Evolutionary conservation across 345 rosid species (phyloP).

Genomic region (Pelargonium nanum): DNA sequence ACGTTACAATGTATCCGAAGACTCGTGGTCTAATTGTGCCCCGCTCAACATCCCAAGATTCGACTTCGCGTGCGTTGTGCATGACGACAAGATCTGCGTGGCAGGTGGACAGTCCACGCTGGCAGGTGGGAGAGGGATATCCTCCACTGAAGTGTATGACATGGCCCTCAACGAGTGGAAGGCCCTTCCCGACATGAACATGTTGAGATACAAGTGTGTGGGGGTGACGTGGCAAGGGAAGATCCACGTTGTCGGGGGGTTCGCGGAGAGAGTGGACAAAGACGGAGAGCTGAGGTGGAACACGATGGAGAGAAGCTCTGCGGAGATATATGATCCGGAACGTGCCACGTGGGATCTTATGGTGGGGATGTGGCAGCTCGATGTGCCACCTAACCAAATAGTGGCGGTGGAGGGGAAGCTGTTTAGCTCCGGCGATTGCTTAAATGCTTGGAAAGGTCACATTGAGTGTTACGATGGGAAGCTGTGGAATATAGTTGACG

Average conservation of each 20-base stretch:
- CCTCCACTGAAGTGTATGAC: slow-evolving; percentile 31
- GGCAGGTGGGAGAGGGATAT: slow-evolving; percentile 17
- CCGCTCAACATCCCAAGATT: slow-evolving; percentile 20
- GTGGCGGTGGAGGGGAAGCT: slow-evolving; percentile 25
- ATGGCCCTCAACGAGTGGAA: slow-evolving; percentile 26
- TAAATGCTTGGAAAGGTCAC: slow-evolving; percentile 51
- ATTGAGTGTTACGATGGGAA: slow-evolving; percentile 34
- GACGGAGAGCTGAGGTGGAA: slow-evolving; percentile 18
- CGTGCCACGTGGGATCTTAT: slow-evolving; percentile 30
- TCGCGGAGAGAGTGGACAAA: slow-evolving; percentile 20
- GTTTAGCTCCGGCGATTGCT: slow-evolving; percentile 53
- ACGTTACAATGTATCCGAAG: slow-evolving; percentile 14
- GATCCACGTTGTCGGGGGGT: slow-evolving; percentile 41
- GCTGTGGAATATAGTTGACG: slow-evolving; percentile 43
- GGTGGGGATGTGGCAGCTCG: slow-evolving; percentile 53
- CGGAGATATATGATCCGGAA: slow-evolving; percentile 30
- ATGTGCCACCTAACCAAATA: slow-evolving; percentile 51
- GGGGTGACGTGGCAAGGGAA: slow-evolving; percentile 45
- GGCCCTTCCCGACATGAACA: slow-evolving; percentile 26
- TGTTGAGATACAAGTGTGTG: slow-evolving; percentile 35
- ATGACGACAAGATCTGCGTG: slow-evolving; percentile 32
- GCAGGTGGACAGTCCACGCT: slow-evolving; percentile 42
- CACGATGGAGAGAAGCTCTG: slow-evolving; percentile 40
- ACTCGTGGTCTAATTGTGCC: slow-evolving; percentile 27
- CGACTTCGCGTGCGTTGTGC: slow-evolving; percentile 31